Evolutionary conservation across 352 stramenopile species (phyloP).

Genomic region (Plasmopara halstedii): DNA sequence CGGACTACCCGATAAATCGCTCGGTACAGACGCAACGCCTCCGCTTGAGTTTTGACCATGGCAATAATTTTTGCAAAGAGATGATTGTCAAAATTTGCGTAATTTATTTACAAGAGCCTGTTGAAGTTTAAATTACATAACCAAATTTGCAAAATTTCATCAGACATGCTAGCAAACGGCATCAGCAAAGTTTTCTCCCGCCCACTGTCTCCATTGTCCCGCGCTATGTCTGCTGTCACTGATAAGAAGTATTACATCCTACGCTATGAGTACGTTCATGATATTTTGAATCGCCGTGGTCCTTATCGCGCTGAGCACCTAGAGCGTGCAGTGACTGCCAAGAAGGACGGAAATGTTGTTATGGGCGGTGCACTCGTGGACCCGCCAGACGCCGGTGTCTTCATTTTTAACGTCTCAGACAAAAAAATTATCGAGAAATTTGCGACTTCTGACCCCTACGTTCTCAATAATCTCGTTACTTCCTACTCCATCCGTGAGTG

Average conservation of each 20-base stretch:
- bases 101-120: too few species aligned
- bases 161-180: constrained; percentile 8
- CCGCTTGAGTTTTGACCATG: constrained; percentile 11
- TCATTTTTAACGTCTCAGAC: constrained; percentile 58
- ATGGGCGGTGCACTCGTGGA: constrained; percentile 70
- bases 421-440: constrained; percentile 56
- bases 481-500: constrained; percentile 62
- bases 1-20: constrained; percentile 56
- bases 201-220: constrained; percentile 7
- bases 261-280: constrained; percentile 64
- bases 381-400: constrained; percentile 45
- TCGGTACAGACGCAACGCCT: constrained; percentile 61
- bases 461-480: constrained; percentile 65
- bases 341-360: constrained; percentile 48
- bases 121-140: too few species aligned
- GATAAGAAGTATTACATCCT: constrained; percentile 68
- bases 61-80: too few species aligned
- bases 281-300: constrained; percentile 63
- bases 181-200: constrained; percentile 11
- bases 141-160: background rate
- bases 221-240: constrained; percentile 30
- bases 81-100: too few species aligned
- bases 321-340: constrained; percentile 36
- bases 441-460: constrained; percentile 58
- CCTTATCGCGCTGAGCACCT: constrained; percentile 65